A percentile compares a stretch with the other conserved stretches of the same genome.
Conservation (phyloP, 2,329 filamentous ascomycete genomes). For the Xylariaceae sp. region DNA sequence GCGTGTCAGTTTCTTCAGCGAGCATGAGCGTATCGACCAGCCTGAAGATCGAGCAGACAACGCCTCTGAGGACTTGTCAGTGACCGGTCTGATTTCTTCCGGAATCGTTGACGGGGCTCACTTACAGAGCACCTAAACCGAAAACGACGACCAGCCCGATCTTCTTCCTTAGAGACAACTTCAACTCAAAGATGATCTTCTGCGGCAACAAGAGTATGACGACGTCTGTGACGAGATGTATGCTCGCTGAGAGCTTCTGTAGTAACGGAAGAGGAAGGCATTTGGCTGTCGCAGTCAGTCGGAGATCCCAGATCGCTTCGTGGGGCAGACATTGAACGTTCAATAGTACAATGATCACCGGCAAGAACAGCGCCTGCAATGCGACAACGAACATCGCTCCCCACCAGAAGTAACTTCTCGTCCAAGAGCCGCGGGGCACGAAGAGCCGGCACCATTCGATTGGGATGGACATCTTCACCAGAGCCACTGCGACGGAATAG, state of each 20-base stretch:
- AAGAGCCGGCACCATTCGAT: conserved; percentile 16
- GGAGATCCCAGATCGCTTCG: conserved; percentile 15
- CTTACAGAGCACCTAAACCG: conserved; percentile 7
- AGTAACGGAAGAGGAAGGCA: conserved; percentile 12
- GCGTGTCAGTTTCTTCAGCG: conserved; percentile 25
- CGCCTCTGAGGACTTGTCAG: too few relatives aligned
- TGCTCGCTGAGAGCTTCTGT: conserved; percentile 9
- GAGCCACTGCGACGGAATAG: conserved; percentile 8
- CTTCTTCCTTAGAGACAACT: conserved; percentile 6
- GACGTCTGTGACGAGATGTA: conserved; percentile 13
- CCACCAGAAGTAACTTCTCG: conserved; percentile 16
- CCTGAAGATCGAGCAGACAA: conserved; percentile 34
- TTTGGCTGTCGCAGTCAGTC: conserved; percentile 7
- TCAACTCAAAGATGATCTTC: conserved; percentile 9
- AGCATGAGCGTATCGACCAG: conserved; percentile 29
- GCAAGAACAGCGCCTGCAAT: conserved; percentile 9
- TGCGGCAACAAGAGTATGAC: conserved; percentile 9
- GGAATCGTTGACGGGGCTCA: too few relatives aligned
- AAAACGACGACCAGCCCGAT: conserved; percentile 9
- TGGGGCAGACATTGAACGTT: conserved; percentile 11
- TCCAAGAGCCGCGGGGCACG: conserved; percentile 10
- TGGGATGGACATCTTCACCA: conserved; percentile 14
- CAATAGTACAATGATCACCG: conserved; percentile 9
- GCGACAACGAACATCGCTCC: conserved; percentile 4
- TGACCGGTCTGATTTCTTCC: too few relatives aligned